Percentiles rank a stretch among this genome's conserved stretches.
Conservation (phyloP, 2,329 filamentous ascomycete species). For the Phaeosphaeria sp. region DNA sequence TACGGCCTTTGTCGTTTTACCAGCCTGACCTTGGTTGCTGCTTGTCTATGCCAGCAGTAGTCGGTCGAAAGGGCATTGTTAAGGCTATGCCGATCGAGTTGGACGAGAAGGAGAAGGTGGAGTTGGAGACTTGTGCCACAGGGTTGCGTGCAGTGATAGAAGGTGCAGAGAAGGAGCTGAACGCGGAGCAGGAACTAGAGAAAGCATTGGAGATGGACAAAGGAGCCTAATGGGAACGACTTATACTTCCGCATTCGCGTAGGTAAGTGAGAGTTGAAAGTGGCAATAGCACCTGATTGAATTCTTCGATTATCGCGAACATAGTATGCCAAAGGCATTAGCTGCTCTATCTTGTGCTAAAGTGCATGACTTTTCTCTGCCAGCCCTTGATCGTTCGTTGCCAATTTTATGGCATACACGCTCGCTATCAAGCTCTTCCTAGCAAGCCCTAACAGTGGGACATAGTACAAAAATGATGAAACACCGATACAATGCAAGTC, state of each 20-base stretch:
- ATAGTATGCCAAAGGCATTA: neutral
- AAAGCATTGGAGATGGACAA: conserved; percentile 32
- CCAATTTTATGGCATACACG: neutral
- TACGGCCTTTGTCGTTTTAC: conserved; percentile 59
- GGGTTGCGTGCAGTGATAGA: conserved; percentile 46
- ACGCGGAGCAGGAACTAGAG: conserved; percentile 32
- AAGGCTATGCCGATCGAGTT: conserved; percentile 46
- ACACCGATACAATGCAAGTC: neutral
- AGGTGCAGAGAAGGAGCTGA: conserved; percentile 46
- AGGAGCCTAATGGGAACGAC: conserved; percentile 4
- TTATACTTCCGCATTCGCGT: too few relatives aligned
- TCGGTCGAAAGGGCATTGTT: conserved; percentile 57
- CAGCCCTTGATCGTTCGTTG: neutral
- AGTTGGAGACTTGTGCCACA: conserved; percentile 44
- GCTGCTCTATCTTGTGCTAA: neutral
- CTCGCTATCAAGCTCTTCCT: neutral
- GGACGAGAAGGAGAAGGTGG: conserved; percentile 41
- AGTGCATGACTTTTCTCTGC: neutral
- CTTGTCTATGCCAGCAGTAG: conserved; percentile 57
- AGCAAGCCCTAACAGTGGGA: neutral
- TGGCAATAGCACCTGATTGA: neutral
- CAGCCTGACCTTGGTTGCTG: conserved; percentile 57
- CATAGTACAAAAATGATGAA: neutral
- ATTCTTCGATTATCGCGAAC: neutral
- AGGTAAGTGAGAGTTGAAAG: neutral